Conservation (phyloP, 768 basidiomycete genomes). For the Chalciporus chontae region DNA sequence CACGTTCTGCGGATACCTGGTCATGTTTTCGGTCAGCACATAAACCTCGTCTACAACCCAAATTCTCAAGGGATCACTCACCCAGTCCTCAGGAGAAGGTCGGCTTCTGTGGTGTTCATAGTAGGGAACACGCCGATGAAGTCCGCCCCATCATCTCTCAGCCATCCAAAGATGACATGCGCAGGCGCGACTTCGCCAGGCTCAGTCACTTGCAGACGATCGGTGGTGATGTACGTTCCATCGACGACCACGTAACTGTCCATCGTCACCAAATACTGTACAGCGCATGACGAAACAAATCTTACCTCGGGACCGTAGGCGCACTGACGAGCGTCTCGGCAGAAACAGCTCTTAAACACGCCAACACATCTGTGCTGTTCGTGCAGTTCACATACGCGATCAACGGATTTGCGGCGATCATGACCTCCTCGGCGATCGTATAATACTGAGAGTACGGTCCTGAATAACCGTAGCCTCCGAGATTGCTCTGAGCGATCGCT, state of each 20-base stretch:
- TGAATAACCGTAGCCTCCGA: conserved; percentile 47
- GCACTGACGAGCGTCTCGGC: conserved; percentile 7
- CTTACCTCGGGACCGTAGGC: conserved; percentile 2
- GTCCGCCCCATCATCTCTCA: conserved; percentile 48
- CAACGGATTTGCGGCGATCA: conserved; percentile 35
- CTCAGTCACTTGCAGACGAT: conserved; percentile 38
- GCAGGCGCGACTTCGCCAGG: conserved; percentile 39
- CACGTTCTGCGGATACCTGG: too few relatives aligned
- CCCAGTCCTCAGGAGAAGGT: neutral
- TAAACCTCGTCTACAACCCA: too few relatives aligned
- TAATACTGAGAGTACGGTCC: conserved; percentile 47
- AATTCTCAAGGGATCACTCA: neutral
- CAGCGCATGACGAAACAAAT: too few relatives aligned
- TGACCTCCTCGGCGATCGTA: conserved; percentile 38
- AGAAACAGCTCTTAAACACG: conserved; percentile 4
- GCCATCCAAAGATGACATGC: conserved; percentile 47
- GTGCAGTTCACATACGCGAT: conserved; percentile 38
- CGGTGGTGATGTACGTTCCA: conserved; percentile 41
- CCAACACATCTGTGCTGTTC: conserved; percentile 3
- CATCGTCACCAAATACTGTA: too few relatives aligned
- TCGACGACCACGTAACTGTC: conserved; percentile 43
- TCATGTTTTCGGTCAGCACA: too few relatives aligned
- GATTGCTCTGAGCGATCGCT: conserved; percentile 44
- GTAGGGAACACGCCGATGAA: conserved; percentile 39
- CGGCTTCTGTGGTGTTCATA: neutral